phyloP scores from a whole-genome alignment of 306 rosid species.

The Quercus variabilis region DNA sequence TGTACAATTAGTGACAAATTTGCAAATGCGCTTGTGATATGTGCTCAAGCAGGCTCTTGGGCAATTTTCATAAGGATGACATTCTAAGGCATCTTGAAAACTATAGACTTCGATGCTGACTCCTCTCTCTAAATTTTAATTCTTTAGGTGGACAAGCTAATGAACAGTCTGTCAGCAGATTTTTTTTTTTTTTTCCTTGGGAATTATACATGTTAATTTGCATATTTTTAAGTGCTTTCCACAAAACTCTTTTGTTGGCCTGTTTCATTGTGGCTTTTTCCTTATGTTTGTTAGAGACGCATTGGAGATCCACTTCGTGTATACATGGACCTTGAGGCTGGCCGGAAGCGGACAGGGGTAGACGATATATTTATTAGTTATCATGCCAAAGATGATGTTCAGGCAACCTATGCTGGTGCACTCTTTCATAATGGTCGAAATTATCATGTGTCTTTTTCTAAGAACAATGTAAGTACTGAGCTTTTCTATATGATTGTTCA shows the following conservation, averaged over 20 bases:
- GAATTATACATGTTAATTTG: no score
- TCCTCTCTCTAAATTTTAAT: no score
- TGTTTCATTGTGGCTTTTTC: conserved; percentile 13
- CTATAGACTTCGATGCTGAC: no score
- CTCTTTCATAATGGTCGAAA: conserved; percentile 83
- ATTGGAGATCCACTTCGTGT: conserved; percentile 73
- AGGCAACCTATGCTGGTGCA: conserved; percentile 89
- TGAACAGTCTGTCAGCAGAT: no score
- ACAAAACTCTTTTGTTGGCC: background rate
- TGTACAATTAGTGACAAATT: no score
- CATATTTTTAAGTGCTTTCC: no score
- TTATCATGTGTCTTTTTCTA: conserved; percentile 55
- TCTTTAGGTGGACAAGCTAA: no score
- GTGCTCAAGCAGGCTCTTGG: no score
- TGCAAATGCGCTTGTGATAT: no score
- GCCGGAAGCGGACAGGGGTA: conserved; percentile 63
- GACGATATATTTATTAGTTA: conserved; percentile 85
- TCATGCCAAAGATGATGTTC: conserved; percentile 86
- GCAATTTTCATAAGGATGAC: no score
- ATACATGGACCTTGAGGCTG: conserved; percentile 95
- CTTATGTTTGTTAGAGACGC: conserved; percentile 46
- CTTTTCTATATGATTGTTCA: background rate
- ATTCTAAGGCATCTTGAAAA: no score
- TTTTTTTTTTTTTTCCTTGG: no score
- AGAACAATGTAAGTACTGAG: conserved; percentile 52